These are phyloP conservation scores for Sambucus nigra DNA, from an alignment of 129 eudicot genomes.

Conservation along the genomic window DNA sequence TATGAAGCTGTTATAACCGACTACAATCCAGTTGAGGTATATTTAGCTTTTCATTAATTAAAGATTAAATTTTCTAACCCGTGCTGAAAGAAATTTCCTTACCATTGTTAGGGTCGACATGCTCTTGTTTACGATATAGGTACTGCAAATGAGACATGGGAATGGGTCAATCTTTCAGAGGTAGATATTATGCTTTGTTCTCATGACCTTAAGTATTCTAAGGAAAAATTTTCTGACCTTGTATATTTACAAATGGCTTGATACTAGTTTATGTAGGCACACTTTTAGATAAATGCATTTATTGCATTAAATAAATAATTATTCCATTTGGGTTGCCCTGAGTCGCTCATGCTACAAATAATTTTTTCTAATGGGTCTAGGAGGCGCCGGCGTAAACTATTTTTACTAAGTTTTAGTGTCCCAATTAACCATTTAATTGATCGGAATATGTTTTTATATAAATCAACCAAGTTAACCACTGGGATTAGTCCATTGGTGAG, in stretches of 20 bases:
- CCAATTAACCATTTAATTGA: not conserved
- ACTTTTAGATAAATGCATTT: not conserved
- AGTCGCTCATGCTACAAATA: not conserved
- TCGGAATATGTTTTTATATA: not conserved
- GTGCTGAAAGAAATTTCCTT: slow-evolving; percentile 12
- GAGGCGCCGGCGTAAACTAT: not conserved
- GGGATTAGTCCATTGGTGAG: too few species aligned
- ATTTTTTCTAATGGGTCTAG: not conserved
- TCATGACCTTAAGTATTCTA: not conserved
- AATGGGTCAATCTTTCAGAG: slow-evolving; percentile 91
- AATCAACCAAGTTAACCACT: too few species aligned
- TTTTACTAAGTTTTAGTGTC: not conserved
- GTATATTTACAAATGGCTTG: not conserved
- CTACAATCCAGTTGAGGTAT: slow-evolving; percentile 49
- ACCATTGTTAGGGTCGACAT: slow-evolving; percentile 52
- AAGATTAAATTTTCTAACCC: not conserved
- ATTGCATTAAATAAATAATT: not conserved
- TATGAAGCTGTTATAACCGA: slow-evolving; percentile 80
- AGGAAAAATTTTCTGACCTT: not conserved
- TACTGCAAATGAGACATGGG: slow-evolving; percentile 62
- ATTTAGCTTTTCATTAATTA: slow-evolving; percentile 8
- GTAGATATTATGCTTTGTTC: slow-evolving; percentile 28
- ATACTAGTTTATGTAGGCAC: not conserved
- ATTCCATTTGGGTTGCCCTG: not conserved
- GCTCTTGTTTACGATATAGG: slow-evolving; percentile 66